phyloP scores from a whole-genome alignment of 23 red algal species.

The Gracilariopsis chorda region DNA sequence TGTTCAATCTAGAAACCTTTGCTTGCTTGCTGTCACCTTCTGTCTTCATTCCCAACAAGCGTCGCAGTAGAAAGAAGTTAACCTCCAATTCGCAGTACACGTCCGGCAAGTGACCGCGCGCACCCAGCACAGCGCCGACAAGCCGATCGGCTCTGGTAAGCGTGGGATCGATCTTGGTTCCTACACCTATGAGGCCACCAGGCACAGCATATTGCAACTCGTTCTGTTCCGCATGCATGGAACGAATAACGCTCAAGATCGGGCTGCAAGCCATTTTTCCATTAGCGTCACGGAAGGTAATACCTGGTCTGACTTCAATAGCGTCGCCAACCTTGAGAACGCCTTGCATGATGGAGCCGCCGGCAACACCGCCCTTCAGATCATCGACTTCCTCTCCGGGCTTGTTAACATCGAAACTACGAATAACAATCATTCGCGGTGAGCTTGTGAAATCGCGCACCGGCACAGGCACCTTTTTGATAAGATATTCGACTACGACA shows the following conservation, averaged over 20 bases:
- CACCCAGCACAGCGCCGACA: constrained; percentile 92
- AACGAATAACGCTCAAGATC: constrained; percentile 89
- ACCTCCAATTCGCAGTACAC: constrained; percentile 93
- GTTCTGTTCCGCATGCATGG: constrained; percentile 97
- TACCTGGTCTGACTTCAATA: constrained; percentile 96
- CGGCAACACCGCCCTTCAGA: constrained; percentile 94
- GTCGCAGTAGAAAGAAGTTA: constrained; percentile 96
- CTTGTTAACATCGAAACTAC: constrained; percentile 99
- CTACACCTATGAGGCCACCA: constrained; percentile 98
- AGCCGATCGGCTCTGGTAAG: constrained; percentile 96
- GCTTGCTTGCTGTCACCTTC: constrained; percentile 87
- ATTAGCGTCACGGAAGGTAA: constrained; percentile 65
- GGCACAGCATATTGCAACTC: constrained; percentile 93
- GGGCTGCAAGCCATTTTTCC: constrained; percentile 77
- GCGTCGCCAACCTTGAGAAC: constrained; percentile 90
- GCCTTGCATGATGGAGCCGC: constrained; percentile 98
- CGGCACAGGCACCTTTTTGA: constrained; percentile 95
- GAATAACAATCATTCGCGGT: constrained; percentile 97
- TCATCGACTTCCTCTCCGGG: constrained; percentile 96
- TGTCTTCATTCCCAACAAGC: constrained; percentile 91
- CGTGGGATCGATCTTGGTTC: constrained; percentile 98
- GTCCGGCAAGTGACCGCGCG: constrained; percentile 85
- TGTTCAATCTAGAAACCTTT: constrained; percentile 84
- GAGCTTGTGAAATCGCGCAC: constrained; percentile 78
- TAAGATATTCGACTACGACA: constrained; percentile 98